Base-by-base conservation (phyloP, 345 rosid species). In the Camelina sativa region DNA sequence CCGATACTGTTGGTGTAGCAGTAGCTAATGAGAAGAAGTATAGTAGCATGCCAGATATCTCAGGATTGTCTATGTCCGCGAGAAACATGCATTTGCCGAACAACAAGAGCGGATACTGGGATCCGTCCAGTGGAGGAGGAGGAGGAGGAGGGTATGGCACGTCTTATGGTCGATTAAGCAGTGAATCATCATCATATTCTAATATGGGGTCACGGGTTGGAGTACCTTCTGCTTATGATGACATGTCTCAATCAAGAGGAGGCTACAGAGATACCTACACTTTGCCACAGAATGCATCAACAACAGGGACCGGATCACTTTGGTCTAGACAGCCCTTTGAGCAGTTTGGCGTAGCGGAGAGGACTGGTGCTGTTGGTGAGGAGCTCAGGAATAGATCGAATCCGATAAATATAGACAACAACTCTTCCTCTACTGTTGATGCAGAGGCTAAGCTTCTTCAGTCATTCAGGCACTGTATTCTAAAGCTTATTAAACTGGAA, bases 261-360 rank as follows among this genome's bases (percentile, higher is more conserved):
- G 68, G 73, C 57, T 87, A 86, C 76, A 78, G 84, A 66, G 92
- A 81, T 80, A 57, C 82, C 19, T 81, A 82, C 58, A 55, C 85
- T 3, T 15, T 76, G 62, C 85, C 75, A 60, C 75, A 73, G 63
- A 77, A 74, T 65, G 71, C 88, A 65, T 79, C 78, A 60, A 50
- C 78, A 60, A 50, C 89, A 3, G 83, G 80, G 53, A 77, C 85
- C 8, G 87, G 90, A 70, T 95, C 99, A 6, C 88, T 96, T 59
- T 96, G 99, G 99, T 89, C 92, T 19, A 85, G 84, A 80, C 98
- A 96, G 81, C 99, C 98, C 50, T 91, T 85, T 81, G 97, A 96
- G 87, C 98, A 91, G 86, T 92, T 96, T 81, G 97, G 96, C 59
- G 85, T 88, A 19, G 91, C 89, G 23, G 95, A 91, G 64, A 92